Evolutionary conservation across 148 eudicot genomes (phyloP).

Genomic region (Silene latifolia): DNA sequence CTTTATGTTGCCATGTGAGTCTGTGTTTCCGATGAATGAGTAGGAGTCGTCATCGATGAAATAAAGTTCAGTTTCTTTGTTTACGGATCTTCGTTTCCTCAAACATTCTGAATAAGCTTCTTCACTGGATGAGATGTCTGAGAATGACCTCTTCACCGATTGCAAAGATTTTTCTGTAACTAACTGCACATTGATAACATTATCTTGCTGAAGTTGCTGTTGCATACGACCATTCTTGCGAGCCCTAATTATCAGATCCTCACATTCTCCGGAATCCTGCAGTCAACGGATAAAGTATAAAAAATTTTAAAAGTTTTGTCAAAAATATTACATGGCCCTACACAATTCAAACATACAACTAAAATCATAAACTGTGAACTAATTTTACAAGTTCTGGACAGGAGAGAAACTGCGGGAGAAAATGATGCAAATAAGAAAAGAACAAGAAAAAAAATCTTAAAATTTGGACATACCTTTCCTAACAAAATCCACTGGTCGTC

Average conservation of each 20-base stretch:
- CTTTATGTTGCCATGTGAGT: slow-evolving; percentile 38
- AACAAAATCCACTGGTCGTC: slow-evolving; percentile 42
- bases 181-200: background rate
- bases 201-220: slow-evolving; percentile 13
- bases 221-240: slow-evolving; percentile 9
- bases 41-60: slow-evolving; percentile 3
- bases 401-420: background rate
- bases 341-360: background rate
- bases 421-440: background rate
- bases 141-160: slow-evolving; percentile 7
- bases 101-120: background rate
- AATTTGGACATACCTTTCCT: slow-evolving; percentile 35
- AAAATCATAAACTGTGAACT: no score
- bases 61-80: background rate
- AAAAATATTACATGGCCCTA: background rate
- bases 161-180: no score
- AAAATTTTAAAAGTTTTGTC: background rate
- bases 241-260: slow-evolving; percentile 14
- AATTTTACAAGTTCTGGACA: no score
- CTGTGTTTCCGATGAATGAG: slow-evolving; percentile 43
- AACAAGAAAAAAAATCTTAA: background rate
- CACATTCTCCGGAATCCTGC: slow-evolving; percentile 16
- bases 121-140: slow-evolving; percentile 5
- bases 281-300: no score
- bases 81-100: slow-evolving; percentile 17